These are phyloP conservation scores for Blepharisma stoltei DNA, from an alignment of 73 alveolate species.

Conservation along the genomic window DNA sequence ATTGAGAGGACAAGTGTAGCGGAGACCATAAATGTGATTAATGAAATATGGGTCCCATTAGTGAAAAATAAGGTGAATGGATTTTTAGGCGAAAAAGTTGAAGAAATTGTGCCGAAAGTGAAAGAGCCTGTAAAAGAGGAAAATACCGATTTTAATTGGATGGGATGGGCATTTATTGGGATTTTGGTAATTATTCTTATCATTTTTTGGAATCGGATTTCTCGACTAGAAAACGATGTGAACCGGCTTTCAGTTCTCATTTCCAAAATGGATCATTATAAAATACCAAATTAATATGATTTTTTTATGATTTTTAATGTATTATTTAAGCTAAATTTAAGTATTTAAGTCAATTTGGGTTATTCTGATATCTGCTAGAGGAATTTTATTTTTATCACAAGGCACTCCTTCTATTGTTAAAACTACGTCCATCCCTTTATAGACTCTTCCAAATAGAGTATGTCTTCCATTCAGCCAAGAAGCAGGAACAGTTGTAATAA, in stretches of 20 bases:
- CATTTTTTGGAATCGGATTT: too few species aligned
- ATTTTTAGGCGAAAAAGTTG: background rate
- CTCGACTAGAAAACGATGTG: too few species aligned
- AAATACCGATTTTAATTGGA: too few species aligned
- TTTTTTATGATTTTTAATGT: too few species aligned
- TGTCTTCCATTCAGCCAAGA: conserved; percentile 88
- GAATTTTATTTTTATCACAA: conserved; percentile 67
- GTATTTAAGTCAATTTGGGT: too few species aligned
- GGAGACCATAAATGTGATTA: background rate
- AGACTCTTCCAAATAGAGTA: conserved; percentile 89
- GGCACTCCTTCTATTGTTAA: conserved; percentile 56
- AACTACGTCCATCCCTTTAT: conserved; percentile 69
- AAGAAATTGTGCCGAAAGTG: too few species aligned
- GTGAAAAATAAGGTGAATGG: background rate
- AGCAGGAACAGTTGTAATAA: conserved; percentile 83
- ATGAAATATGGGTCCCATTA: conserved; percentile 1
- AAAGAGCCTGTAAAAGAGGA: too few species aligned
- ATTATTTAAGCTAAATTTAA: conserved; percentile 17
- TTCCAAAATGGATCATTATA: too few species aligned
- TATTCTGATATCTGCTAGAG: conserved; percentile 52
- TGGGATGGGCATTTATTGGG: too few species aligned
- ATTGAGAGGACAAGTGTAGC: conserved; percentile 1
- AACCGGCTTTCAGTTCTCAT: too few species aligned
- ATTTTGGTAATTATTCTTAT: too few species aligned
- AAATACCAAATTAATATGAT: too few species aligned